Evolutionary conservation across 768 basidiomycete genomes (phyloP), one percentile per base, ranked within the genome.

Genomic region (Rhizopogon salebrosus): DNA sequence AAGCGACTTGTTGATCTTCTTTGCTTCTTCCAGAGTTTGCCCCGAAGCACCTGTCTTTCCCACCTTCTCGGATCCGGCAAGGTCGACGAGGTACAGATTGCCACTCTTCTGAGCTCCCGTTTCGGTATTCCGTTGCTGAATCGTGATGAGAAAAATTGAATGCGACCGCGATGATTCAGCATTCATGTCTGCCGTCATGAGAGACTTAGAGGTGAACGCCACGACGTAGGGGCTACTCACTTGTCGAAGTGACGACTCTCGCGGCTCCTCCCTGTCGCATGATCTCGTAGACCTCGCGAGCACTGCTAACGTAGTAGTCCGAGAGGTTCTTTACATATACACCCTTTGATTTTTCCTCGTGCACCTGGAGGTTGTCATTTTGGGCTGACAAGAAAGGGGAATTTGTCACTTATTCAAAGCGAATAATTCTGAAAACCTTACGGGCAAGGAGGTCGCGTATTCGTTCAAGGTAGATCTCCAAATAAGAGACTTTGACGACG

Each of bases 1-100:
- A 24, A 99, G 74, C 26, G 90, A 93, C 72, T 99, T 99, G 76
- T 99, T 99, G 75, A 99, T 99, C 80, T 99, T 99, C 84, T 99
- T 99, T 13, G 97, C 97, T 72, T 99, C 97, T 70, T 99, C 97
- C 7, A 99, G 74, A 23, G 97, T 99, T 69, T 99, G 98, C 1
- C 97, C 97, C 2, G 95, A 98, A 48, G 97, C 97, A 18, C 97
- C 97, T 38, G 97, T 99, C 78, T 99, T 99, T 43, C 95, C 95
- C 52, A 99, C 95, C 73, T 99, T 99, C 72, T 99, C 97, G 20
- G 93, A 97, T 62, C 97, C 97, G 52, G 97, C 97, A 58, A 99
- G 77, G 78, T 99, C 97, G 45, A 99, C 97, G 18, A 99, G 84
- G 68, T 97, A 99, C 10, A 99, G 75, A 62, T 98, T 97, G 29